Evolutionary conservation across 768 basidiomycete species (phyloP).

Genomic region (Auricularia cornea): DNA sequence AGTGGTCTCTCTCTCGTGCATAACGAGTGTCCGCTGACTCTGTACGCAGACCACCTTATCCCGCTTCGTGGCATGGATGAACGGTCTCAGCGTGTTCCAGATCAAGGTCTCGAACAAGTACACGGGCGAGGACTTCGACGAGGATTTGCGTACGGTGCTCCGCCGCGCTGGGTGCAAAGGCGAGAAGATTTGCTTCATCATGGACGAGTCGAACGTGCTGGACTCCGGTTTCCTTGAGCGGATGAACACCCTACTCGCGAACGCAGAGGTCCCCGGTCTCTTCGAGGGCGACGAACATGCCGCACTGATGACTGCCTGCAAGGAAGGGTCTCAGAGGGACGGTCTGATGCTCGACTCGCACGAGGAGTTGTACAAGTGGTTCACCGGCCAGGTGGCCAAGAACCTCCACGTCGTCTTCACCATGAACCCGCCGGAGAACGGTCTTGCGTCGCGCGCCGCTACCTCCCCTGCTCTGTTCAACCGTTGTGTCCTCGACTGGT

Average conservation of each 20-base stretch:
- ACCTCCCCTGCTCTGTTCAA: conserved; percentile 98
- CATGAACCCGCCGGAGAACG: conserved; percentile 97
- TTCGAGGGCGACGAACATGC: conserved; percentile 99
- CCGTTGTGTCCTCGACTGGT: conserved; percentile 99
- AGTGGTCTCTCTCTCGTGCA: conserved; percentile 11
- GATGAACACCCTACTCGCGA: conserved; percentile 99
- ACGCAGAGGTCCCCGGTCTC: conserved; percentile 99
- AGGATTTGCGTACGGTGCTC: conserved; percentile 90
- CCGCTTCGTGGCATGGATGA: conserved; percentile 99
- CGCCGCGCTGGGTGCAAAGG: conserved; percentile 96
- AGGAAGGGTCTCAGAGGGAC: conserved; percentile 98
- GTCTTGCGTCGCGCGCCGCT: conserved; percentile 89
- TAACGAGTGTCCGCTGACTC: too few relatives aligned
- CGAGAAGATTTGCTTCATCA: conserved; percentile 99
- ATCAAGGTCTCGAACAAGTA: conserved; percentile 99
- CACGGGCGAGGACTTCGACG: conserved; percentile 97
- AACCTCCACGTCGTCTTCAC: conserved; percentile 99
- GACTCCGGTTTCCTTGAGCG: conserved; percentile 98
- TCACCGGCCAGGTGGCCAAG: conserved; percentile 95
- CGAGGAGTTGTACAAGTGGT: conserved; percentile 97
- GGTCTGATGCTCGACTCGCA: conserved; percentile 97
- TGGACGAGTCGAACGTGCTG: conserved; percentile 99
- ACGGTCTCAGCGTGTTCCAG: conserved; percentile 97
- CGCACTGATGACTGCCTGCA: conserved; percentile 97
- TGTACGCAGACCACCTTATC: conserved; percentile 97